Evolutionary conservation across 2,329 filamentous ascomycete genomes (phyloP), one percentile per base, ranked within the genome.

Genomic region (Aspergillus novofumigatus): DNA sequence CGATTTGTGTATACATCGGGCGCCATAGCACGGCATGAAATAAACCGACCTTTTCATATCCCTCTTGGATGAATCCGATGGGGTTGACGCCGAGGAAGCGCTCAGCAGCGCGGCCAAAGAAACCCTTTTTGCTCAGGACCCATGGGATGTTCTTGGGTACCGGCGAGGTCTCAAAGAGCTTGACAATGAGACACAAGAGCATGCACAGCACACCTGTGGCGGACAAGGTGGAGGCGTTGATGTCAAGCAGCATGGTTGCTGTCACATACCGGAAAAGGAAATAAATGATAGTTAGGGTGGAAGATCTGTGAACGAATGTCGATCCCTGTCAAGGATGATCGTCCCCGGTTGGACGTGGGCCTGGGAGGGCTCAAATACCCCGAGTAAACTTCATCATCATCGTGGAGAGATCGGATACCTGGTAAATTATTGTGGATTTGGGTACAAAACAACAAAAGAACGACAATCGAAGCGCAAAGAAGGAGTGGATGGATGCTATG

Each of bases 51-150:
- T 58, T 54, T 50, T 60, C 41, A 20, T 60, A 60, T 11, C 58
- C 58, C 21, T 60, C 56, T 21, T 58, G 53, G 44, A 58, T 60
- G 51, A 60, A 60, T 3, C 26, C 25, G 28, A 60, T 55, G 32
- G 58, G 58, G 7, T 60, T 60, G 47, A 58, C 56, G 2, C 58
- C 56, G 28, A 60, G 48, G 35, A 60, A 58, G 23, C 58, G 58
- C 49, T 60, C 58, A 6, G 53, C 47, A n/a, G 58, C 58, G 25
- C 58, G 58, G 6, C 49, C 49, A 5, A 60, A 28, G 20, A 60
- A 42, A 23, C 51, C 42, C 41, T 58, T 55, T 41, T 51, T 55
- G 26, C 49, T 58, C 47, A 60, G 48, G 9, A 56, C 52, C 58
- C 58, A 58, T 21, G 58, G 56, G 23, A 60, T 55, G 28, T 52